A percentile compares a stretch with the other conserved stretches of the same genome.
Evolutionary conservation across 352 stramenopile genomes (phyloP).

Genomic region (Phytophthora fragariae): DNA sequence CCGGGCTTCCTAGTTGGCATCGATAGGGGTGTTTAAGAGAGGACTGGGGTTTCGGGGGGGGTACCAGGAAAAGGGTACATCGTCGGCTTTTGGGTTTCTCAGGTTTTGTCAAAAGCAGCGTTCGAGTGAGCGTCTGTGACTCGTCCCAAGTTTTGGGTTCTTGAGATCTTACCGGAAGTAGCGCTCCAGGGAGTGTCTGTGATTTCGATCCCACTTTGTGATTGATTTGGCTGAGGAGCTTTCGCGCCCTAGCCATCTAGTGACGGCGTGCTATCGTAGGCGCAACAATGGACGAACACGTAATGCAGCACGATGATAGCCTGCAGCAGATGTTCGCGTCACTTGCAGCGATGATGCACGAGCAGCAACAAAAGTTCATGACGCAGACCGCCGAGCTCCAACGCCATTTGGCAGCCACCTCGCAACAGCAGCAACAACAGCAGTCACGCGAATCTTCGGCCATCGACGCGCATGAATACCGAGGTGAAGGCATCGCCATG

Average conservation of each 20-base stretch:
- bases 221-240: constrained; percentile 13
- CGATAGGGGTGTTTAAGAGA: neutral
- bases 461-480: constrained; percentile 4
- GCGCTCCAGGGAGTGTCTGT: constrained; percentile 1
- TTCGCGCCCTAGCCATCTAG: constrained; percentile 6
- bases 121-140: neutral
- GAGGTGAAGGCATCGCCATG: constrained; percentile 11
- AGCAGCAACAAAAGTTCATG: neutral
- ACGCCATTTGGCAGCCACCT: neutral
- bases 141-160: neutral
- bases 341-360: neutral
- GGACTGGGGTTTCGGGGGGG: neutral
- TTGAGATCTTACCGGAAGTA: constrained; percentile 3
- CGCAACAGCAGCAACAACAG: constrained; percentile 8
- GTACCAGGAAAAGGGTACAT: neutral
- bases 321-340: neutral
- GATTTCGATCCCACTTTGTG: neutral
- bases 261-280: constrained; percentile 4
- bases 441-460: neutral
- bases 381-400: neutral
- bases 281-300: neutral
- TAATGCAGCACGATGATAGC: constrained; percentile 1
- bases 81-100: neutral
- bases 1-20: neutral
- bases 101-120: neutral